Evolutionary conservation across 2,329 filamentous ascomycete genomes (phyloP).

Genomic region (Stemphylium lycopersici): DNA sequence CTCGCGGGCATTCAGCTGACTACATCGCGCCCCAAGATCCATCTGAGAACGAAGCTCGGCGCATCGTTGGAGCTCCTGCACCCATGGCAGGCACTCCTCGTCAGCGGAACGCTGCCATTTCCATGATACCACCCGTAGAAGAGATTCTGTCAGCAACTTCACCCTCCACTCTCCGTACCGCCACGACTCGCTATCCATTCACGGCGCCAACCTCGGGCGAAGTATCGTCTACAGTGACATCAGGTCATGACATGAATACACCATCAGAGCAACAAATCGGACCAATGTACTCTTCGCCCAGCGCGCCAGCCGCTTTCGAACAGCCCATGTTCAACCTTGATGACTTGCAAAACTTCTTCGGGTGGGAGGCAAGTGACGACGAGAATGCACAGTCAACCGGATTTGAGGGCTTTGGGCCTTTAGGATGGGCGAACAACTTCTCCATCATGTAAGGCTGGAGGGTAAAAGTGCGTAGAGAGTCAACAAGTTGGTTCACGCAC

Average conservation of each 20-base stretch:
- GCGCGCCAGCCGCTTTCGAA: conserved; percentile 21
- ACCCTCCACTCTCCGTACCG: conserved; percentile 17
- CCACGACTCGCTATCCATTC: conserved; percentile 17
- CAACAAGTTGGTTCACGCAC: too few species aligned
- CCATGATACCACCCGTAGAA: conserved; percentile 23
- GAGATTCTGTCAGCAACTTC: conserved; percentile 16
- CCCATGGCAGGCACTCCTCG: conserved; percentile 15
- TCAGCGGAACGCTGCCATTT: conserved; percentile 14
- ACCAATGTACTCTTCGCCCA: conserved; percentile 16
- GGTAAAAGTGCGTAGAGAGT: too few species aligned
- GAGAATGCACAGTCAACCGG: conserved; percentile 38
- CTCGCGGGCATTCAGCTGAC: conserved; percentile 32
- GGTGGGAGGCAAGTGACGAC: conserved; percentile 34
- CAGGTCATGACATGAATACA: conserved; percentile 7
- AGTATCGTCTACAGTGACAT: conserved; percentile 7
- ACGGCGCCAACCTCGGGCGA: conserved; percentile 11
- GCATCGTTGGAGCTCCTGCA: conserved; percentile 28
- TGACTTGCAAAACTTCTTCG: conserved; percentile 43
- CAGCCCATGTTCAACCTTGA: conserved; percentile 42
- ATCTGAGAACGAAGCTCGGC: conserved; percentile 33
- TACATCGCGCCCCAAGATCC: conserved; percentile 41
- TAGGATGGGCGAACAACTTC: conserved; percentile 41
- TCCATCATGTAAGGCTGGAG: conserved; percentile 26
- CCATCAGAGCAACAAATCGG: conserved; percentile 15
- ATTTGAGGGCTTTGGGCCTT: conserved; percentile 36